These are phyloP conservation scores for Isatis tinctoria DNA, from an alignment of 345 rosid species.

Conservation along the genomic window DNA sequence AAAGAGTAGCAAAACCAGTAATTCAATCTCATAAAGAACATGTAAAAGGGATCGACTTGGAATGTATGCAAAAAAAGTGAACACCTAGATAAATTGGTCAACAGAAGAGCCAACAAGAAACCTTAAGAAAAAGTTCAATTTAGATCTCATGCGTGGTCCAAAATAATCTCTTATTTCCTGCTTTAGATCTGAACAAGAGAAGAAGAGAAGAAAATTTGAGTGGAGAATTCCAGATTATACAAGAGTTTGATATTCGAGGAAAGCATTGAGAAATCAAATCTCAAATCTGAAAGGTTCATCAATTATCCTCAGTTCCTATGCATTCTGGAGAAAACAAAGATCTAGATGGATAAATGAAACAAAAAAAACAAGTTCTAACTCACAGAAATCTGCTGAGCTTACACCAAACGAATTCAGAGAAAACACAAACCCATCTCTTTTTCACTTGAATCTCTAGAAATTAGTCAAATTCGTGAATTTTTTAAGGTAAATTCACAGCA, in stretches of 20 bases:
- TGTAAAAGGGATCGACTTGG: not conserved
- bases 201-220: not conserved
- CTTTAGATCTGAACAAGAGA: conserved; percentile 11
- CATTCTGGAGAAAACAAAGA: conserved; percentile 16
- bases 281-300: conserved; percentile 13
- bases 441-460: not conserved
- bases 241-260: not conserved
- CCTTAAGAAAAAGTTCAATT: not conserved
- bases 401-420: conserved; percentile 6
- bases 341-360: not conserved
- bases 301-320: not conserved
- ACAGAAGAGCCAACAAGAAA: not conserved
- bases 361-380: not conserved
- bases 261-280: not conserved
- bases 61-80: not conserved
- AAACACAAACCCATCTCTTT: not conserved
- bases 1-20: not conserved
- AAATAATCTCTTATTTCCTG: not conserved
- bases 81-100: not conserved
- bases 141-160: conserved; percentile 14
- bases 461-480: not conserved
- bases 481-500: not conserved
- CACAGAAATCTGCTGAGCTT: not conserved
- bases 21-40: not conserved
- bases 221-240: not conserved